phyloP scores from a whole-genome alignment of 257 asterid species.

The Penstemon barbatus region DNA sequence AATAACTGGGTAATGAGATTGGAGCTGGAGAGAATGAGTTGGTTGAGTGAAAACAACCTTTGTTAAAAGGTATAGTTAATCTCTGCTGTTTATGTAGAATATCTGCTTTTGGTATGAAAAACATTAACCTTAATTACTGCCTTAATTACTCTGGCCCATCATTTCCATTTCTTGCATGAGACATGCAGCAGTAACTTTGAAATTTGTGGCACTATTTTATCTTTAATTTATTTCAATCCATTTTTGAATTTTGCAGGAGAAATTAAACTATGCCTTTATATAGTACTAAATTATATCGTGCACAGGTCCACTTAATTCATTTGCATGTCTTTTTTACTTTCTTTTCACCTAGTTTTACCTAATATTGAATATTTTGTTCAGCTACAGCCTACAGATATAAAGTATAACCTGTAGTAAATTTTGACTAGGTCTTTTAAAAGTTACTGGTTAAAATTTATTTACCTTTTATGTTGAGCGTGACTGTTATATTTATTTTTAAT shows the following conservation, averaged over 20 bases:
- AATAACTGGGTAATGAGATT: too few relatives aligned
- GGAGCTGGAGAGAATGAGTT: constrained; percentile 29
- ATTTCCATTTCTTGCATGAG: constrained; percentile 45
- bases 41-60: constrained; percentile 47
- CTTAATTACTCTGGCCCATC: constrained; percentile 53
- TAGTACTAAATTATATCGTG: constrained; percentile 18
- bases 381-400: constrained; percentile 5
- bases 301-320: constrained; percentile 34
- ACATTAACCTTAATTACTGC: constrained; percentile 43
- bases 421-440: constrained; percentile 19
- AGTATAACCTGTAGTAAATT: constrained; percentile 12
- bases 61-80: constrained; percentile 34
- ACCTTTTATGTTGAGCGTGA: background rate
- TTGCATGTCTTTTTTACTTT: constrained; percentile 36
- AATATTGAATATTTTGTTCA: constrained; percentile 9
- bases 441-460: constrained; percentile 19
- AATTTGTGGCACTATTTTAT: constrained; percentile 23
- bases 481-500: too few relatives aligned
- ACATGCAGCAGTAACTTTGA: constrained; percentile 36
- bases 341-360: constrained; percentile 22
- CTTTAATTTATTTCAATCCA: constrained; percentile 11
- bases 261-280: constrained; percentile 20
- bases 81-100: constrained; percentile 33
- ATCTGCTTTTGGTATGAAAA: constrained; percentile 43
- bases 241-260: constrained; percentile 29